Conservation (phyloP, 225 moss, liverwort and hornwort species). For the Polytrichum commune region DNA sequence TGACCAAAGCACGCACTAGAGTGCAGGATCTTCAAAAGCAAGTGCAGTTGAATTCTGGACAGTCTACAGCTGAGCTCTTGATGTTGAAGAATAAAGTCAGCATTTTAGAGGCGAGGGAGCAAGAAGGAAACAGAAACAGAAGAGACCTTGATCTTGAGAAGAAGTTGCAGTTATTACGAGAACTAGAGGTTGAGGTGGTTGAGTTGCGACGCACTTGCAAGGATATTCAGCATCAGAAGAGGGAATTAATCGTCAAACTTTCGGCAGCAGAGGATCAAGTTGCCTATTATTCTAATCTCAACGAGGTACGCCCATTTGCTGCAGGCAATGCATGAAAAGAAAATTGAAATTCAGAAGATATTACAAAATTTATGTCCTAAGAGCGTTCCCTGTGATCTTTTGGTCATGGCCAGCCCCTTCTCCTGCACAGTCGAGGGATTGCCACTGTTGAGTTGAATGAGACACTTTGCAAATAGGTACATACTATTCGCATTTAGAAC, state of each 20-base stretch:
- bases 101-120: slow-evolving; percentile 32
- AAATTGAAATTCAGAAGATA: no score
- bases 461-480: no score
- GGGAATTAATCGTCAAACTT: slow-evolving; percentile 59
- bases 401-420: no score
- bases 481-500: no score
- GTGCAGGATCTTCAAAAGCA: slow-evolving; percentile 52
- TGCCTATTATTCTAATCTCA: slow-evolving; percentile 11
- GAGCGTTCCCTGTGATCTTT: no score
- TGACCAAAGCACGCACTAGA: slow-evolving; percentile 35
- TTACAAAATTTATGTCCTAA: no score
- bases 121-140: slow-evolving; percentile 18
- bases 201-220: slow-evolving; percentile 62
- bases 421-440: no score
- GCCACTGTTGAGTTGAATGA: no score
- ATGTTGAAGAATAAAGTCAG: slow-evolving; percentile 51
- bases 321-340: no score
- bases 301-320: slow-evolving; percentile 3
- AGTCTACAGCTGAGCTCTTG: slow-evolving; percentile 49
- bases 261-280: slow-evolving; percentile 54
- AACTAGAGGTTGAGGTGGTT: slow-evolving; percentile 57
- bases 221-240: slow-evolving; percentile 63
- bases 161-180: slow-evolving; percentile 44
- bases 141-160: slow-evolving; percentile 51
- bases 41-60: slow-evolving; percentile 45